Evolutionary conservation across 2,329 filamentous ascomycete genomes (phyloP), one percentile per base, ranked within the genome.

Genomic region (Pseudogymnoascus sp.): DNA sequence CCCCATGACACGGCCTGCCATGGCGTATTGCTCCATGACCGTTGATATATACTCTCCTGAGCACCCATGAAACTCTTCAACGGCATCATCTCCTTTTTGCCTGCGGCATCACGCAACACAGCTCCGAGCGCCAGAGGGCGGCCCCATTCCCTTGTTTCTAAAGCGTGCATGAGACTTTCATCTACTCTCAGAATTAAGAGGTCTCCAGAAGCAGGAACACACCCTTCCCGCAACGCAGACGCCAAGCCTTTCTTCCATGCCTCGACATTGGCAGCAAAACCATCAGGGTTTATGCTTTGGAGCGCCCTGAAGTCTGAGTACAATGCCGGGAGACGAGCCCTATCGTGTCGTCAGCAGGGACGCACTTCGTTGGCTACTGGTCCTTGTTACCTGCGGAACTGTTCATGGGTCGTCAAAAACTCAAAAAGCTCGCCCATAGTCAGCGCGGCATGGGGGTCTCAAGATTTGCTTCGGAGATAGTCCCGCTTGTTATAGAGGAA

Each of bases 291-390:
- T 19, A 88, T 82, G 37, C 81, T 82, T 67, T 81, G 81, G 66
- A 92, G 90, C 4, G 82, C 74, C 35, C 83, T 79, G 70, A 96
- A 95, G 71, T 96, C 91, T 55, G 90, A 92, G 75, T 95, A 96
- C 48, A 96, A 83, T 4, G 90, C 92, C 10, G 89, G 85, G 10
- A 96, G 79, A 57, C 91, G 88, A 64, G 85, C 82, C 75, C 86
- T 90, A 12, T 59, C 57, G 9, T 64, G 52, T 30, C 39, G 10
- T 12, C 35, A 33, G 39, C 19, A 35, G 21, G 15, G 48, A 30
- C 59, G 33, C n/a, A 57, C 9, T 23, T 59, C 34, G 13, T 26
- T 21, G 12, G 15, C 15, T 58, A n/a, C 12, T 21, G 10, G 18
- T 21, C 28, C 35, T 23, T 15, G 71, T 58, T 70, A 83, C 82